Conservation (phyloP, 441 rosid species). For the Syzygium malaccense region DNA sequence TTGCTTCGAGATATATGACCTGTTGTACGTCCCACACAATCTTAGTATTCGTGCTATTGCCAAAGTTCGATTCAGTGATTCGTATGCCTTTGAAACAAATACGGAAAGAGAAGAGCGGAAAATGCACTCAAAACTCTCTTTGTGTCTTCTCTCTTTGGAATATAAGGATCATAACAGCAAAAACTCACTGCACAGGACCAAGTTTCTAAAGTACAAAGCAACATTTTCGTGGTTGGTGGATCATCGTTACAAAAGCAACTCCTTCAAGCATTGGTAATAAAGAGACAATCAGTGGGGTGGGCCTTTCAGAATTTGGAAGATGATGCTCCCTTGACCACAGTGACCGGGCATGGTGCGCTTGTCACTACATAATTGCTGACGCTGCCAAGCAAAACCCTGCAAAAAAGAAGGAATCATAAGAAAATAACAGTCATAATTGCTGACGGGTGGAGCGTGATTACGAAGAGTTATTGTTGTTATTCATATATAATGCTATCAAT, state of each 20-base stretch:
- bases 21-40: background rate
- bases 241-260: background rate
- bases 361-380: constrained; percentile 17
- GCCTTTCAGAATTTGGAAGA: background rate
- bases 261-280: background rate
- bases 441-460: background rate
- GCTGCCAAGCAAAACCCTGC: constrained; percentile 16
- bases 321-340: constrained; percentile 7
- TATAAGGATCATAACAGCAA: background rate
- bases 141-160: too few relatives aligned
- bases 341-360: constrained; percentile 12
- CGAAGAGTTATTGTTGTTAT: background rate
- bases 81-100: background rate
- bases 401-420: background rate
- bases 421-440: background rate
- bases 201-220: background rate
- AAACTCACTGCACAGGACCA: background rate
- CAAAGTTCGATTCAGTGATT: background rate
- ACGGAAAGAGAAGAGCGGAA: background rate
- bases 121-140: background rate
- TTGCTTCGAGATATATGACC: background rate
- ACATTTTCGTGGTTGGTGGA: background rate
- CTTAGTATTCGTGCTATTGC: background rate
- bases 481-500: background rate
- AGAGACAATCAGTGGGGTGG: background rate